phyloP scores from a whole-genome alignment of 2,329 filamentous ascomycete species.

The Monosporascus sp. region DNA sequence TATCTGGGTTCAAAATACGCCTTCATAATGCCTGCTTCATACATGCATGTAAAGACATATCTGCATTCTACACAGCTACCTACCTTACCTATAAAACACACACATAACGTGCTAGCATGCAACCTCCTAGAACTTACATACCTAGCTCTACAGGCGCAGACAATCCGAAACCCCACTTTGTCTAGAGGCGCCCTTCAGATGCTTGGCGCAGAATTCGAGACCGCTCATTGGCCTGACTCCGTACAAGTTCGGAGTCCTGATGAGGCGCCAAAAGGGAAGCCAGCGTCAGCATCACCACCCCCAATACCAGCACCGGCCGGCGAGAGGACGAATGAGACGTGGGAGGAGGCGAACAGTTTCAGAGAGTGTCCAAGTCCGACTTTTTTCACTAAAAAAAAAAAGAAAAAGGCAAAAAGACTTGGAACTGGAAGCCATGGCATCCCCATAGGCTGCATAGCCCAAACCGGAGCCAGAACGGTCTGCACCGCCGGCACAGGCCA shows the following conservation, averaged over 20 bases:
- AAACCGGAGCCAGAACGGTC: too few species aligned
- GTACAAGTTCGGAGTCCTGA: neutral
- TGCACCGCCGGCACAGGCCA: too few species aligned
- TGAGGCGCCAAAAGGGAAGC: neutral
- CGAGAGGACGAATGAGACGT: neutral
- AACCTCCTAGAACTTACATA: too few species aligned
- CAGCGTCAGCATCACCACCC: neutral
- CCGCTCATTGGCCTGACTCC: neutral
- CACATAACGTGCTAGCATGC: too few species aligned
- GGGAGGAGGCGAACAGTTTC: too few species aligned
- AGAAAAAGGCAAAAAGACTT: too few species aligned
- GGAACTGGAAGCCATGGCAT: too few species aligned
- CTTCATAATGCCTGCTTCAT: neutral
- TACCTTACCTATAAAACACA: too few species aligned
- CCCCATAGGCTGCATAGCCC: too few species aligned
- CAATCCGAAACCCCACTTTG: neutral
- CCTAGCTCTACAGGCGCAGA: too few species aligned
- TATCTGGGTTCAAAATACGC: neutral
- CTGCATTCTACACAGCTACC: neutral
- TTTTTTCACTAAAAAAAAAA: too few species aligned
- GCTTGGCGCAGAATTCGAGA: neutral
- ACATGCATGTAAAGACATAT: neutral
- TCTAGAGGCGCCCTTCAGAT: neutral
- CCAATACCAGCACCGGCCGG: neutral
- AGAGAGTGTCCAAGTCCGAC: too few species aligned